Evolutionary conservation across 2,329 filamentous ascomycete species (phyloP).

Genomic region (Epichloe gansuensis): DNA sequence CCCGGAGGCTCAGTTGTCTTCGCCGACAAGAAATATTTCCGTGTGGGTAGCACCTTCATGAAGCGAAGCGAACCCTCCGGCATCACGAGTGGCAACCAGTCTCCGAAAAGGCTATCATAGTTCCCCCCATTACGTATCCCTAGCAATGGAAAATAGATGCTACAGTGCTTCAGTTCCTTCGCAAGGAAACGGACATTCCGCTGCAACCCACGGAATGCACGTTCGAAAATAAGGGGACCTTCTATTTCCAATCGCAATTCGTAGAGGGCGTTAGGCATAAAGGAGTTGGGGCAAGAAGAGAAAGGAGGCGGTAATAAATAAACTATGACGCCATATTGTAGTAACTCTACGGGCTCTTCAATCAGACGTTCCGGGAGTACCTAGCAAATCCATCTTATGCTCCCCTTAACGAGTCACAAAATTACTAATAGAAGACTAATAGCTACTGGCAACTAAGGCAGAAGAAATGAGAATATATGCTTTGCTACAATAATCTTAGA

Average conservation of each 20-base stretch:
- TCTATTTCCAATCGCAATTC: constrained; percentile 1
- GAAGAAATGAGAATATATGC: constrained; percentile 6
- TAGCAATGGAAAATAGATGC: neutral
- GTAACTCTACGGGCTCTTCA: neutral
- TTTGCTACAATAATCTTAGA: constrained; percentile 7
- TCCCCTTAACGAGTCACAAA: constrained; percentile 6
- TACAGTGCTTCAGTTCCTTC: neutral
- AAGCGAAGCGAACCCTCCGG: neutral
- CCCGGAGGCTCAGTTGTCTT: neutral
- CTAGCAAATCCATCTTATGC: constrained; percentile 6
- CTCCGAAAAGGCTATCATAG: neutral
- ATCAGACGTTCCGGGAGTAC: constrained; percentile 7
- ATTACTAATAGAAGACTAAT: constrained; percentile 4
- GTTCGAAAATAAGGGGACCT: constrained; percentile 7
- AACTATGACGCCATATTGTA: constrained; percentile 1
- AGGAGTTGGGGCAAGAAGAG: neutral
- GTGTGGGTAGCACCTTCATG: neutral
- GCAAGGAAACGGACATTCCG: constrained; percentile 6
- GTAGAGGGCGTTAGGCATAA: constrained; percentile 5
- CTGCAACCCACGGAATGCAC: constrained; percentile 3
- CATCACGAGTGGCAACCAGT: constrained; percentile 1
- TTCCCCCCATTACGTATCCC: neutral
- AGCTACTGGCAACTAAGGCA: constrained; percentile 6
- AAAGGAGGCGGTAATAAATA: constrained; percentile 1
- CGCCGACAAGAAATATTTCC: neutral